These are phyloP conservation scores for Pseudovirgaria hyperparasitica DNA, from an alignment of 2,329 filamentous ascomycete genomes.

Conservation along the genomic window DNA sequence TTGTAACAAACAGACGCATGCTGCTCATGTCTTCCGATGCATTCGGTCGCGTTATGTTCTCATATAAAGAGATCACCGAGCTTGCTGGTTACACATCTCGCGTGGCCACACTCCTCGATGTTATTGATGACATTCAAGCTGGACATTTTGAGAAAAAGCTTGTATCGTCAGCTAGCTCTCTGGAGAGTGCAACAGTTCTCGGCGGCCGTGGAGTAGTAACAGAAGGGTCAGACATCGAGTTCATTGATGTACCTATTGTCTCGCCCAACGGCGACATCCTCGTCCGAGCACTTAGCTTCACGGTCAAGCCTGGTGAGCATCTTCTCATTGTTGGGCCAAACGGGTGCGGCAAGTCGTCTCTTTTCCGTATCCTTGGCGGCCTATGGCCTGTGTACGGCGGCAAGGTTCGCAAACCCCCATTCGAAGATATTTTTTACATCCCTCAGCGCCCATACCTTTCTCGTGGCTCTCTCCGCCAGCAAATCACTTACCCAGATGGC, in stretches of 20 bases:
- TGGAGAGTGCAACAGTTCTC: conserved; percentile 72
- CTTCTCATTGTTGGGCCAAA: conserved; percentile 93
- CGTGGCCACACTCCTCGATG: conserved; percentile 77
- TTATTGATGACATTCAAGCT: conserved; percentile 84
- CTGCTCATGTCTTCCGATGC: conserved; percentile 88
- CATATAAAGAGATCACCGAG: conserved; percentile 94
- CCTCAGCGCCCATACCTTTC: conserved; percentile 91
- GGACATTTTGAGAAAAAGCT: conserved; percentile 95
- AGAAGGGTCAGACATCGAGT: conserved; percentile 74
- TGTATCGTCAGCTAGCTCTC: conserved; percentile 73
- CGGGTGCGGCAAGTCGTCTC: conserved; percentile 88
- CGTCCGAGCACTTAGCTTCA: conserved; percentile 74
- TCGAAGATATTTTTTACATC: conserved; percentile 94
- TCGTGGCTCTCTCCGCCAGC: conserved; percentile 81
- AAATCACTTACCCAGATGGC: conserved; percentile 92
- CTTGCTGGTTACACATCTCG: conserved; percentile 89
- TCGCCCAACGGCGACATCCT: conserved; percentile 93
- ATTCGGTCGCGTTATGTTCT: conserved; percentile 93
- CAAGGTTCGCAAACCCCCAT: conserved; percentile 79
- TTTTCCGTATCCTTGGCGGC: conserved; percentile 92
- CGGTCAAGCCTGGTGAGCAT: conserved; percentile 75
- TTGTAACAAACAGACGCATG: conserved; percentile 89
- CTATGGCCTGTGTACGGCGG: conserved; percentile 97
- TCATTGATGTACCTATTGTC: conserved; percentile 84
- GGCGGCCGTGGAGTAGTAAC: conserved; percentile 68